Conservation (phyloP, 352 stramenopile species). For the Pythium phragmitis region DNA sequence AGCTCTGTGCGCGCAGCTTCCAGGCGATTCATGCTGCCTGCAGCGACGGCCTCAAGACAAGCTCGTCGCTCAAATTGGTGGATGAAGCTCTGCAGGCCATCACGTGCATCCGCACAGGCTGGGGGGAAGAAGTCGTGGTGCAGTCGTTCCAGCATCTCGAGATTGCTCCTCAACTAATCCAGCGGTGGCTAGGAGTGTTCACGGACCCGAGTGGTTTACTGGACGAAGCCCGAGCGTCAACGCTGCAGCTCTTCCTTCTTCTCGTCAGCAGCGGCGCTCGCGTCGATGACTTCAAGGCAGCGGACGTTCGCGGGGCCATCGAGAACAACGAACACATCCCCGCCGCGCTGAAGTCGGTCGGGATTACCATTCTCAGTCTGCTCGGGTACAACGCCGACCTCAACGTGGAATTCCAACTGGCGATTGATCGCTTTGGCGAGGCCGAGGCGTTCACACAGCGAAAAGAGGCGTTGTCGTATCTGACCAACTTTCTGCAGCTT, state of each 20-base stretch:
- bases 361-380: constrained; percentile 59
- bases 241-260: constrained; percentile 54
- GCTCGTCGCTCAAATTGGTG: not conserved
- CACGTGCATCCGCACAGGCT: constrained; percentile 6
- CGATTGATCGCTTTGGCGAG: constrained; percentile 40
- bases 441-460: constrained; percentile 17
- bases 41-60: not conserved
- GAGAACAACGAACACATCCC: constrained; percentile 60
- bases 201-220: constrained; percentile 18
- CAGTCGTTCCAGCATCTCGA: constrained; percentile 27
- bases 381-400: constrained; percentile 71
- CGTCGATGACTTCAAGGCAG: constrained; percentile 56
- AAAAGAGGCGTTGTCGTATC: constrained; percentile 47
- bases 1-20: constrained; percentile 15
- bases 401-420: constrained; percentile 56
- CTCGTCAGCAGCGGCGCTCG: constrained; percentile 53
- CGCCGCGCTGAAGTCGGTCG: constrained; percentile 49
- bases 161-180: constrained; percentile 28
- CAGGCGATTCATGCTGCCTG: not conserved
- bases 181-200: constrained; percentile 43
- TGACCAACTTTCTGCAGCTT: constrained; percentile 65
- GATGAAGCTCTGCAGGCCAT: constrained; percentile 17
- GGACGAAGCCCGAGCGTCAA: constrained; percentile 35
- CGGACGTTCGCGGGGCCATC: constrained; percentile 45
- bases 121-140: constrained; percentile 35